These are phyloP conservation scores for Aspergillus spinulosporus DNA, from an alignment of 2,329 filamentous ascomycete species.

Conservation along the genomic window DNA sequence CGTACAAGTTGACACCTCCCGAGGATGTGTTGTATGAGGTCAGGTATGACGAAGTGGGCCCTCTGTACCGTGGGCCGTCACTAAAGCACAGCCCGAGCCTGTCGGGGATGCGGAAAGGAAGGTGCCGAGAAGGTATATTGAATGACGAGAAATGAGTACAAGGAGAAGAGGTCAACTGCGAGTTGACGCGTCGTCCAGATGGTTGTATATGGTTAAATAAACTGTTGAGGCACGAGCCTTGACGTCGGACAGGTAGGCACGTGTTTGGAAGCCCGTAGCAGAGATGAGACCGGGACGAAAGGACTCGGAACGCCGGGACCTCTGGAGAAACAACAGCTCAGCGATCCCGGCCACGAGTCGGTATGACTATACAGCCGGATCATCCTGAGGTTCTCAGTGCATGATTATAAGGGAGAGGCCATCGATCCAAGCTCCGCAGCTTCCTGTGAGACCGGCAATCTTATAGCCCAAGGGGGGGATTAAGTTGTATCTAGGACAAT, in stretches of 20 bases:
- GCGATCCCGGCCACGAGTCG: neutral
- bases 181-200: conserved; percentile 3
- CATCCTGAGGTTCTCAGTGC: conserved; percentile 48
- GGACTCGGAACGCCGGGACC: conserved; percentile 1
- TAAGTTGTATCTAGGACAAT: conserved; percentile 68
- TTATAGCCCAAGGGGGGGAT: conserved; percentile 87
- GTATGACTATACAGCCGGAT: neutral
- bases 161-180: conserved; percentile 1
- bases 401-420: conserved; percentile 80
- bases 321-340: neutral
- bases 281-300: neutral
- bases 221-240: neutral
- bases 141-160: neutral
- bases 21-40: neutral
- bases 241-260: neutral
- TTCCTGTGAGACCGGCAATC: conserved; percentile 83
- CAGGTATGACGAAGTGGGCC: neutral
- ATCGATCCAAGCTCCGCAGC: conserved; percentile 77
- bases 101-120: neutral
- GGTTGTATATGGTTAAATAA: conserved; percentile 2
- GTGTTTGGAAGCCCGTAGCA: neutral
- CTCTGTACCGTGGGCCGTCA: neutral
- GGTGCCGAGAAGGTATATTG: neutral
- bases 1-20: neutral
- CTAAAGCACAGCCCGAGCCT: neutral